Percentiles rank a stretch among this genome's conserved stretches.
These are phyloP conservation scores for Ramaria sp. DNA, from an alignment of 768 basidiomycete genomes.

Conservation along the genomic window DNA sequence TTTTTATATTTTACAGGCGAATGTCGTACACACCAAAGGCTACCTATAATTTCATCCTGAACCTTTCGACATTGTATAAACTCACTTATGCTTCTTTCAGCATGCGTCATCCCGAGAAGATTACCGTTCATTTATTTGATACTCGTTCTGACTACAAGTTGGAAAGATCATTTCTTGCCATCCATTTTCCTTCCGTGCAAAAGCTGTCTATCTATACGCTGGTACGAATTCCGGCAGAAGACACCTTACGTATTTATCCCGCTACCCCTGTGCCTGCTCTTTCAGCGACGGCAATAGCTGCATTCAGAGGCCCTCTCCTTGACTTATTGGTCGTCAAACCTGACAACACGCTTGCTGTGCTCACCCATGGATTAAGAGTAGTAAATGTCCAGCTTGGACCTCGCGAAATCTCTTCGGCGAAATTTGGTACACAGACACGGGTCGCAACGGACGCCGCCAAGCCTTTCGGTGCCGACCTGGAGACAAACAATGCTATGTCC, in stretches of 20 bases:
- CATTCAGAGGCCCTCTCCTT: conserved; percentile 50
- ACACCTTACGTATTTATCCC: conserved; percentile 30
- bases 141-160: conserved; percentile 47
- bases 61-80: conserved; percentile 7
- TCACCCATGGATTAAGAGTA: conserved; percentile 47
- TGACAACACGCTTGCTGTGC: conserved; percentile 39
- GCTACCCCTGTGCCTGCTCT: conserved; percentile 33
- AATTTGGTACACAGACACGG: neutral
- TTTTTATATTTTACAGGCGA: neutral
- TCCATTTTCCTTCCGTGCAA: conserved; percentile 41
- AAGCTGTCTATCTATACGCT: conserved; percentile 39
- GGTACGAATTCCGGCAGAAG: conserved; percentile 27
- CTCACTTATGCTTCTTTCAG: neutral
- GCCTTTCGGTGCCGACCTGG: neutral
- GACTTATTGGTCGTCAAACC: conserved; percentile 64
- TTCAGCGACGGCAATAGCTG: conserved; percentile 46
- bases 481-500: conserved; percentile 4
- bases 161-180: conserved; percentile 42
- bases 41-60: neutral
- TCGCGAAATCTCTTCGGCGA: conserved; percentile 17
- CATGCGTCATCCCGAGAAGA: conserved; percentile 35
- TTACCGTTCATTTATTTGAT: conserved; percentile 56
- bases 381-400: conserved; percentile 14
- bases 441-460: too few species aligned
- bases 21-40: neutral